Evolutionary conservation across 768 basidiomycete genomes (phyloP).

Genomic region (Phylloporus arenicola): DNA sequence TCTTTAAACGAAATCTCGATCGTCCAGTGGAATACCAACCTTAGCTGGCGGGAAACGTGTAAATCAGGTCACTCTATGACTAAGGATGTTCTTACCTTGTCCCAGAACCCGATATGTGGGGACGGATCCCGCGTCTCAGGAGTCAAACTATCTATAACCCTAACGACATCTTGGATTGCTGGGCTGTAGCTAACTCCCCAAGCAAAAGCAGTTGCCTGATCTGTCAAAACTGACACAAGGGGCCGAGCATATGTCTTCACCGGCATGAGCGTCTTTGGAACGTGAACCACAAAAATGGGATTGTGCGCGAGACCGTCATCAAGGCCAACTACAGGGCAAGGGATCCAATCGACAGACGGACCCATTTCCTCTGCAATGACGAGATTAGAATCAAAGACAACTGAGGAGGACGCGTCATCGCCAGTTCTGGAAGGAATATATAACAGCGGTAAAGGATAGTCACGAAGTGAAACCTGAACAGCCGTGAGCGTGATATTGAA

Average conservation of each 20-base stretch:
- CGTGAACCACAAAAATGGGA: conserved; percentile 48
- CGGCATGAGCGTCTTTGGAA: conserved; percentile 93
- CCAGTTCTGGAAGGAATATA: conserved; percentile 50
- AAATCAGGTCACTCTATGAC: neutral
- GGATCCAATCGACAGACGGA: conserved; percentile 63
- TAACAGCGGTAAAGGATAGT: conserved; percentile 86
- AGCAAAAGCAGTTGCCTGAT: conserved; percentile 63
- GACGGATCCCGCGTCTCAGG: conserved; percentile 76
- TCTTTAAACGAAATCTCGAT: conserved; percentile 59
- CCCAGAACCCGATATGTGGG: conserved; percentile 88
- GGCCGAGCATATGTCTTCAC: conserved; percentile 89
- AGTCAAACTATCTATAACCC: conserved; percentile 74
- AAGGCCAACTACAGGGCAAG: conserved; percentile 57
- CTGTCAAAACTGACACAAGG: conserved; percentile 57
- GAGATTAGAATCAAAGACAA: conserved; percentile 69
- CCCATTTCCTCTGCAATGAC: conserved; percentile 88
- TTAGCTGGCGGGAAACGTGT: conserved; percentile 40
- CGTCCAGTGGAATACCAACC: conserved; percentile 82
- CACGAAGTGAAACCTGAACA: conserved; percentile 63
- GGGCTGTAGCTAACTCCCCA: conserved; percentile 90
- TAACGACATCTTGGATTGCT: conserved; percentile 81
- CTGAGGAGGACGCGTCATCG: conserved; percentile 37
- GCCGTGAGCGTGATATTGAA: conserved; percentile 61
- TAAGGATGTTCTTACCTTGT: conserved; percentile 55
- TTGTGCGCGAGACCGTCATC: conserved; percentile 49